Base-by-base conservation (phyloP, 257 asterid species). In the Rhazya stricta region DNA sequence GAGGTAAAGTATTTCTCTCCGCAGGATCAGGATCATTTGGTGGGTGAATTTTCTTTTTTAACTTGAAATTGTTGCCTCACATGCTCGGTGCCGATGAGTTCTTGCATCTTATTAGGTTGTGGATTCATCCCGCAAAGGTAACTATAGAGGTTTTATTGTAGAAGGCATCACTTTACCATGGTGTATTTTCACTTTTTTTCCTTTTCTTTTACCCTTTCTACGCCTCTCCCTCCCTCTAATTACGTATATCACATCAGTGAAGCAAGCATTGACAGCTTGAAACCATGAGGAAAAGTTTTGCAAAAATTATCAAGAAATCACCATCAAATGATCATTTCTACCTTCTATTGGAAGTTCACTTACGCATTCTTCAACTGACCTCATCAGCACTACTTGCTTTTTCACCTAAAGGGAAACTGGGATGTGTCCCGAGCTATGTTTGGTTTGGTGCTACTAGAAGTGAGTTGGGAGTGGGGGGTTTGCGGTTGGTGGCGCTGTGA, bases 401-500 rank as follows among this genome's bases (percentile, higher is more conserved):
- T 42, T 37, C 13, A 32, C 32, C 34, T 9, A 11, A 21, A n/a
- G 36, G 32, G 27, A 27, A 11, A 34, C 9, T 13, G 3, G 32
- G 42, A 61, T 16, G 11, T 27, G 37, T 9, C 37, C 3, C 1
- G 8, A 6, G 13, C 0, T 27, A 23, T 23, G 0, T 58, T 21
- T 23, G 21, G 18, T 12, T 3, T 58, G 30, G n/a, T n/a, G n/a
- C n/a, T n/a, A n/a, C n/a, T n/a, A n/a, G n/a, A n/a, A n/a, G n/a
- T n/a, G n/a, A 53, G n/a, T 19, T 57, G 3, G 63, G 25, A 57
- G 27, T 5, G 37, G 75, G 37, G 56, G 66, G 37, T 23, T 54
- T 43, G 30, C 12, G 54, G 30, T n/a, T 37, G 15, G 74, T 76
- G 79, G 74, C 42, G 56, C 68, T 21, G 48, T 65, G 6, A 16